Evolutionary conservation across 2,329 filamentous ascomycete species (phyloP).

Genomic region (Microascus cirrosus): DNA sequence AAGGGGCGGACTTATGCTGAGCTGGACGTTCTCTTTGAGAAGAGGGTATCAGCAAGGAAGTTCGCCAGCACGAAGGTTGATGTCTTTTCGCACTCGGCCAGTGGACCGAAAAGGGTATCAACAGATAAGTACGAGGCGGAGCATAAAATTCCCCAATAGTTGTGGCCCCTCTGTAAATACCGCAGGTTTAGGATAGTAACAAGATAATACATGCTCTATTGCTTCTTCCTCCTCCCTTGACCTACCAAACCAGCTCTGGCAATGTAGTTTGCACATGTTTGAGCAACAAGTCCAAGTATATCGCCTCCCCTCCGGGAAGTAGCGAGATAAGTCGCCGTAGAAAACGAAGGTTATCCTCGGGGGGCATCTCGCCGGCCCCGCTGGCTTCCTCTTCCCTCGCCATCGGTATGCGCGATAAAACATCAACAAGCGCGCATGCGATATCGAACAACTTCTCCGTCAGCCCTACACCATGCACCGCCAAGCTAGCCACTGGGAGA

Average conservation of each 20-base stretch:
- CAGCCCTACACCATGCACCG: constrained; percentile 30
- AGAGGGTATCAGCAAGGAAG: not conserved
- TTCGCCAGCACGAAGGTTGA: not conserved
- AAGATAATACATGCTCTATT: not conserved
- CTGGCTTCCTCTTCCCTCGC: constrained; percentile 12
- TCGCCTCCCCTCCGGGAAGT: constrained; percentile 23
- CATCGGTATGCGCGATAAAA: constrained; percentile 27
- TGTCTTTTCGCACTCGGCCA: not conserved
- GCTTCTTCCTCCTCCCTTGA: not conserved
- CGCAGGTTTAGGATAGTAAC: not conserved
- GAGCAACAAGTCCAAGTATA: constrained; percentile 25
- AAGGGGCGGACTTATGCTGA: constrained; percentile 25
- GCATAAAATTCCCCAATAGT: not conserved
- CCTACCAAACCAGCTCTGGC: constrained; percentile 9
- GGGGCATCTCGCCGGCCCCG: constrained; percentile 11
- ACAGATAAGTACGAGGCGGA: not conserved
- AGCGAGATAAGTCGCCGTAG: constrained; percentile 22
- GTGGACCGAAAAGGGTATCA: not conserved
- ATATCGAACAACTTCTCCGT: constrained; percentile 35
- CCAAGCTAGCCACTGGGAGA: constrained; percentile 24
- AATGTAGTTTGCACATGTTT: constrained; percentile 26
- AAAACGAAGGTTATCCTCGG: constrained; percentile 25
- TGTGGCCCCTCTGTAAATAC: not conserved
- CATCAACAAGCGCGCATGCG: constrained; percentile 30
- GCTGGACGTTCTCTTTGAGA: not conserved